Base-by-base conservation (phyloP, 2,329 filamentous ascomycete genomes). In the Trichoderma breve region DNA sequence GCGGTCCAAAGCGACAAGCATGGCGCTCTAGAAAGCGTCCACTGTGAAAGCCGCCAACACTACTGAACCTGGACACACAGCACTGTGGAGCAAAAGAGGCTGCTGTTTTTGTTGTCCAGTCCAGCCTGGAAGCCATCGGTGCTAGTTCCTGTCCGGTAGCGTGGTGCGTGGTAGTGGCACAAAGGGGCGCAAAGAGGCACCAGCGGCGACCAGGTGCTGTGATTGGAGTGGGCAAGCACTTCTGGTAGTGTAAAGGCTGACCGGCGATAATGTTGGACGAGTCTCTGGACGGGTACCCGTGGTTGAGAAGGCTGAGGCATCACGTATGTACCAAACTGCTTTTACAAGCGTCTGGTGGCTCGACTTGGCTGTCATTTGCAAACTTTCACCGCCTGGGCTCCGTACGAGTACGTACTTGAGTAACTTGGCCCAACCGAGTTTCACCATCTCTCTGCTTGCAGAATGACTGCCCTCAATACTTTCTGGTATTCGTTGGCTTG, bases 391-490 rank as follows among this genome's bases (percentile, higher is more conserved):
- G 67, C 67, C 43, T 43, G 30, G 62, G 57, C 43, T 43, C 15
- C 34, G 34, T 36, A 36, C 34, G 34, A 36, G 34, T 36, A 36
- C 26, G 34, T 34, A 24, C 28, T 2, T 18, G 6, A n/a, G 30
- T 68, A 36, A 15, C 39, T 53, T 70, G 36, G n/a, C 47, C 67
- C 39, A 55, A 39, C 58, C 8, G 28, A 43, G 67, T 70, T 70
- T 70, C 67, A 70, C 67, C 58, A 51, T 61, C 55, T 7, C 55
- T 51, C 66, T 58, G 65, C n/a, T 58, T 68, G 43, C 34, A 39
- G 61, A 39, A 64, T 18, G 14, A 14, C 21, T 24, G 47, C 47
- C 12, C 47, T 43, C 15, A 9, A n/a, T 7, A 4, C 21, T 53
- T 57, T 66, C 14, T 39, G 30, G n/a, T 12, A 63, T 30, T 4